A percentile compares a stretch with the other conserved stretches of the same genome.
Evolutionary conservation across 495 filamentous ascomycete species (phyloP).

Genomic region (Penicillium diatomitis): DNA sequence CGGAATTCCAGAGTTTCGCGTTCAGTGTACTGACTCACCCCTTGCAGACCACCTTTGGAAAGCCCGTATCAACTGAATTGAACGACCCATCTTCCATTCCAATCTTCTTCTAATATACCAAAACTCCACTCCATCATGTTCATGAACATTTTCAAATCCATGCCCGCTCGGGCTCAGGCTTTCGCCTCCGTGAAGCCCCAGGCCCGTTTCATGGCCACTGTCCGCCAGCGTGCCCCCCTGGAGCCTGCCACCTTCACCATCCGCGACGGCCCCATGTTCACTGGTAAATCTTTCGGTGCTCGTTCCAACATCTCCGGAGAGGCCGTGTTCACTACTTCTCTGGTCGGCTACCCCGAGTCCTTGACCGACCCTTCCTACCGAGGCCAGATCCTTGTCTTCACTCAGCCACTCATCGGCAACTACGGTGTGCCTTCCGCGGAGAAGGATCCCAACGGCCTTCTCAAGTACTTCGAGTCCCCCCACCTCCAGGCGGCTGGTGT

Average conservation of each 20-base stretch:
- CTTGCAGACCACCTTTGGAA: conserved; percentile 93
- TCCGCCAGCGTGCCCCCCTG: conserved; percentile 55
- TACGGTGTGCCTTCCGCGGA: conserved; percentile 82
- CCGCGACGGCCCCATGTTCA: conserved; percentile 87
- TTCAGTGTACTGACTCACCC: conserved; percentile 21
- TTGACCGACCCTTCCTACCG: conserved; percentile 98
- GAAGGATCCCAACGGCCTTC: conserved; percentile 66
- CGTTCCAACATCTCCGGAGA: conserved; percentile 88
- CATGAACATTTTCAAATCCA: conserved; percentile 52
- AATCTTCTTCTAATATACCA: conserved; percentile 10
- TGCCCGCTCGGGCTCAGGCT: conserved; percentile 43
- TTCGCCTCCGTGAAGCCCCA: conserved; percentile 46
- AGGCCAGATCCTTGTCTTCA: conserved; percentile 97
- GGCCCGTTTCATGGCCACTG: conserved; percentile 59
- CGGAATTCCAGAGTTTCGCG: too few relatives aligned
- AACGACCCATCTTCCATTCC: conserved; percentile 8
- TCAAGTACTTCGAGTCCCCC: conserved; percentile 93
- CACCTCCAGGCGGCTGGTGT: conserved; percentile 94
- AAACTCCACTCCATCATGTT: conserved; percentile 47
- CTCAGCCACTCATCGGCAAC: conserved; percentile 97
- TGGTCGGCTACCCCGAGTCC: conserved; percentile 94
- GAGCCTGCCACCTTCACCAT: conserved; percentile 93
- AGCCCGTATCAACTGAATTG: conserved; percentile 67
- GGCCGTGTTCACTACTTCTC: conserved; percentile 88
- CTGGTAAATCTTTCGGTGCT: conserved; percentile 86